These are phyloP conservation scores for Alternaria conjuncta DNA, from an alignment of 2,329 filamentous ascomycete genomes.

Conservation along the genomic window DNA sequence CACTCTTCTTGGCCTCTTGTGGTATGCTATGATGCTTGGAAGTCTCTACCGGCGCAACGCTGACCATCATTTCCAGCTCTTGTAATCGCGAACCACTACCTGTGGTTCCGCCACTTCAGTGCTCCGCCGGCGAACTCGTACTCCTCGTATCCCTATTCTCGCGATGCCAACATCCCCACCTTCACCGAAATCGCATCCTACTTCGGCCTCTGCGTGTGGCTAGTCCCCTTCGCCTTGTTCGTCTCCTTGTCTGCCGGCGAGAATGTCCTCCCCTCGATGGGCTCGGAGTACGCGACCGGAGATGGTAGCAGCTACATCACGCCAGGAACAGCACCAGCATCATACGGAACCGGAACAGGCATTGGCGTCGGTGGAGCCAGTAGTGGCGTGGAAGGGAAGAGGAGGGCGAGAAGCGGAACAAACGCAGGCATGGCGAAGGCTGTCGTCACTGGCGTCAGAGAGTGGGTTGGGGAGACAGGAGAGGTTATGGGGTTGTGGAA, in stretches of 20 bases:
- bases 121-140: conserved; percentile 61
- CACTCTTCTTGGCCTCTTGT: conserved; percentile 84
- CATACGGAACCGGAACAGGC: conserved; percentile 27
- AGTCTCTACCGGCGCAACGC: neutral
- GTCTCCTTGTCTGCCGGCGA: conserved; percentile 93
- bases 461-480: conserved; percentile 69
- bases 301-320: conserved; percentile 59
- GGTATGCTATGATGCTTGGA: conserved; percentile 56
- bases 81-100: conserved; percentile 87
- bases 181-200: conserved; percentile 96
- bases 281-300: conserved; percentile 72
- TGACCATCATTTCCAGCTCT: conserved; percentile 60
- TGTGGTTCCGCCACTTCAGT: conserved; percentile 96
- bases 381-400: conserved; percentile 34
- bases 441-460: conserved; percentile 66
- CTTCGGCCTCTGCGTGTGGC: conserved; percentile 95
- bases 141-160: conserved; percentile 63
- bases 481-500: conserved; percentile 69
- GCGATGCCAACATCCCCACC: conserved; percentile 71
- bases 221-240: conserved; percentile 93
- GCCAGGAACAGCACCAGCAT: conserved; percentile 49
- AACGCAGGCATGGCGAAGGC: conserved; percentile 62
- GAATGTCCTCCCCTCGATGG: conserved; percentile 93
- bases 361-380: conserved; percentile 38
- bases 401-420: conserved; percentile 58